phyloP scores from a whole-genome alignment of 2,329 filamentous ascomycete genomes.

The Zopfia rhizophila region DNA sequence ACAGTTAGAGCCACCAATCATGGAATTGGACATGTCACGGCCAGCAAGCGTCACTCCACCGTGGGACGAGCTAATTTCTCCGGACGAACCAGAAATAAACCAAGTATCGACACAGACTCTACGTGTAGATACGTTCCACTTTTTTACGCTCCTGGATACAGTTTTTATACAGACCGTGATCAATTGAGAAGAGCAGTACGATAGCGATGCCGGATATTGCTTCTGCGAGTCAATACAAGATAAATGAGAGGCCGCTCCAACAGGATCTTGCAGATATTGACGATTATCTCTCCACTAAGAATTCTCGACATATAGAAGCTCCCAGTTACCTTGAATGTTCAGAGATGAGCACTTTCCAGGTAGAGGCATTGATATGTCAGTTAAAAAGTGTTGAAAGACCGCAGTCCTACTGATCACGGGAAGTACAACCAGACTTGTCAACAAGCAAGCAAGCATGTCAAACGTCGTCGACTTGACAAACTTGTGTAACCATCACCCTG shows the following conservation, averaged over 20 bases:
- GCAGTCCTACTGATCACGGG: no score
- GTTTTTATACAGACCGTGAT: not conserved
- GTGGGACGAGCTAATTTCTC: no score
- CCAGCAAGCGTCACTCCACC: no score
- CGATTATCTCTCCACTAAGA: constrained; percentile 11
- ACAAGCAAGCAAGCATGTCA: no score
- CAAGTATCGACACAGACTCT: not conserved
- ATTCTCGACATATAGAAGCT: constrained; percentile 9
- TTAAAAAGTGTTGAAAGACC: no score
- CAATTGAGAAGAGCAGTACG: not conserved
- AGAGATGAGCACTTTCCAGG: constrained; percentile 8
- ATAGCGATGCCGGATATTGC: no score
- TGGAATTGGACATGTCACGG: no score
- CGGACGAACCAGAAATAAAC: not conserved
- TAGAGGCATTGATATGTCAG: no score
- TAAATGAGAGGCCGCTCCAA: constrained; percentile 10
- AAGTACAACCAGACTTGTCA: no score
- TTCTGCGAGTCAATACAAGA: not conserved
- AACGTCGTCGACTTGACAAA: no score
- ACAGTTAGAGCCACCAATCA: no score
- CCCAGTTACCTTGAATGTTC: constrained; percentile 8
- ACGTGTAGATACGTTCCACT: constrained; percentile 6
- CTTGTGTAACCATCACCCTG: no score
- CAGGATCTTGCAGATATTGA: constrained; percentile 11
- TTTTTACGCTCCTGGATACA: constrained; percentile 21